Base-by-base conservation (phyloP, 768 basidiomycete genomes). In the Paxillus involutus region DNA sequence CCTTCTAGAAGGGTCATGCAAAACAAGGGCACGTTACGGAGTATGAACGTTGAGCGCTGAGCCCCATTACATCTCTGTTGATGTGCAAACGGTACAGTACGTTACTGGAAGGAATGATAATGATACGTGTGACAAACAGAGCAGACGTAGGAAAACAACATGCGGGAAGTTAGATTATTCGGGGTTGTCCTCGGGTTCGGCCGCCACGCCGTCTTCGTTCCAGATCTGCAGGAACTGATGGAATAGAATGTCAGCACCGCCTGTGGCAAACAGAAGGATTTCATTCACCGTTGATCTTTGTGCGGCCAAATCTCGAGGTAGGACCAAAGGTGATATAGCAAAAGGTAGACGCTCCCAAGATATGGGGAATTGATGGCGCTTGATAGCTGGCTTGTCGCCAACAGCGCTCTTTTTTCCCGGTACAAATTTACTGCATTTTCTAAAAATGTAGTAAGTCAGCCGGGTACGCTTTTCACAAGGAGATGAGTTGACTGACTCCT, bases 361-460 rank as follows among this genome's bases (percentile, higher is more conserved):
- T 37, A 93, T 80, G 6, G 81, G 80, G 39, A 76, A 72, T 2
- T 85, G 82, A 59, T 85, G 75, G 26, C 83, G 82, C 60, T 82
- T 84, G 2, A 75, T 68, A 5, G 86, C 90, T 13, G 89, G 80
- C 64, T 86, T 90, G 69, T 99, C 96, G 1, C 95, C 95, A 3
- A 88, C 68, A 0, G 91, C 84, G 50, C 85, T 91, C 73, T 98
- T 98, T 80, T 98, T 98, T 17, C 89, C 89, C 5, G 85, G 71
- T 4, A 85, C 80, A 65, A 90, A 97, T 71, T 94, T 98, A 44
- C 80, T 77, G 59, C 94, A 94, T 89, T 97, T 98, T 42, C 94
- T 97, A 53, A 4, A 4, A n/a, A 7, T 13, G 16, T 12, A 2
- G 10, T 56, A 1, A 59, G 51, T 49, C 24, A 16, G 16, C 48